These are phyloP conservation scores for Phaeosphaeriaceae sp. DNA, from an alignment of 2,329 filamentous ascomycete species.

Conservation along the genomic window DNA sequence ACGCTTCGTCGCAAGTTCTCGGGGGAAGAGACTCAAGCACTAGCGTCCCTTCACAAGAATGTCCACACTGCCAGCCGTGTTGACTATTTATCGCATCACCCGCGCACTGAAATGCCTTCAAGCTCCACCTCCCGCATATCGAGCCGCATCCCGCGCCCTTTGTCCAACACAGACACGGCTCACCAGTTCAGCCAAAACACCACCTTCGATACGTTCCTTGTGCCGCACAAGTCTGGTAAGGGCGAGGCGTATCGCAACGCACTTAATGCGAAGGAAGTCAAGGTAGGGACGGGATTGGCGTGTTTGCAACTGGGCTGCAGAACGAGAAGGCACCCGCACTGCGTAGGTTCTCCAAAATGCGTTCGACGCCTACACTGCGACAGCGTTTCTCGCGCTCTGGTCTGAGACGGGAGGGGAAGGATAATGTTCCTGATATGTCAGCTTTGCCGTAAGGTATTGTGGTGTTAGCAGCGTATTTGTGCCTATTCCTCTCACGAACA, in stretches of 20 bases:
- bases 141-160: constrained; percentile 18
- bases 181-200: constrained; percentile 13
- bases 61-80: constrained; percentile 12
- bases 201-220: constrained; percentile 39
- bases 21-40: neutral
- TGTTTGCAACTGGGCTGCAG: neutral
- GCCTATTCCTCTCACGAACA: neutral
- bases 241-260: constrained; percentile 28
- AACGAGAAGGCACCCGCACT: neutral
- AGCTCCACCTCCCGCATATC: constrained; percentile 2
- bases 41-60: neutral
- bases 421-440: neutral
- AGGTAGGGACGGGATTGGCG: neutral
- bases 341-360: neutral
- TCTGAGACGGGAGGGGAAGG: neutral
- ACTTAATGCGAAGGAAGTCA: constrained; percentile 13
- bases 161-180: constrained; percentile 12
- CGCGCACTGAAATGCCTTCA: neutral
- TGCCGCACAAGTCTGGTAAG: constrained; percentile 31
- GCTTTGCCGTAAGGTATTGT: neutral
- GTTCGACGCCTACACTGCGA: neutral
- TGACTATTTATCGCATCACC: constrained; percentile 13
- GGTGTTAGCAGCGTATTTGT: too few relatives aligned
- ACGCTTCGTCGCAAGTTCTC: neutral
- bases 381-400: neutral